Conservation (phyloP, 371 early-diverging fungal genomes). For the Sporodiniella umbellata region DNA sequence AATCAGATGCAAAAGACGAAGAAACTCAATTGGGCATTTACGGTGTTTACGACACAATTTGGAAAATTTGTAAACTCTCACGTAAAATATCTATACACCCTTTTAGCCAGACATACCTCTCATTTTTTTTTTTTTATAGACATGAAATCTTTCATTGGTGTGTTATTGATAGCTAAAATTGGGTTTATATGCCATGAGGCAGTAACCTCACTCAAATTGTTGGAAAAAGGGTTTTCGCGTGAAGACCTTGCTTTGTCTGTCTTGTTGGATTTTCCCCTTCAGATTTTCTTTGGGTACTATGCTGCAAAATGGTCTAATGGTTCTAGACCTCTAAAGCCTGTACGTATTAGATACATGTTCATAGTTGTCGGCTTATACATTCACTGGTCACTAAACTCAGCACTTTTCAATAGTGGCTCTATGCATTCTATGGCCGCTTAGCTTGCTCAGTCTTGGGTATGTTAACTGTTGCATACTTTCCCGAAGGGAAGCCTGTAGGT, state of each 20-base stretch:
- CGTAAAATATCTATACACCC: constrained; percentile 38
- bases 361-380: too few species aligned
- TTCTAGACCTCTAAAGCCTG: constrained; percentile 78
- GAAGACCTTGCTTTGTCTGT: constrained; percentile 93
- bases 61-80: constrained; percentile 69
- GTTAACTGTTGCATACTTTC: constrained; percentile 78
- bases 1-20: constrained; percentile 39
- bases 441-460: constrained; percentile 79
- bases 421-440: constrained; percentile 85
- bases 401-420: constrained; percentile 93
- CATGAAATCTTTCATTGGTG: constrained; percentile 78
- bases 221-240: constrained; percentile 92
- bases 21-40: constrained; percentile 55
- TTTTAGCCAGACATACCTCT: background rate
- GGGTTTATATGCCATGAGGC: constrained; percentile 95
- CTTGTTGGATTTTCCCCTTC: constrained; percentile 93
- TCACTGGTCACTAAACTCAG: background rate
- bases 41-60: constrained; percentile 63
- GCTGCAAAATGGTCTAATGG: constrained; percentile 95
- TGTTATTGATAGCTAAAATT: constrained; percentile 85
- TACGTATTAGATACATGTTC: constrained; percentile 19
- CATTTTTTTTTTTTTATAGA: constrained; percentile 36
- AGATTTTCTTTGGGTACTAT: constrained; percentile 94
- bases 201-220: constrained; percentile 87
- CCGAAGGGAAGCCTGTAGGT: constrained; percentile 64